These are phyloP conservation scores for Geum urbanum DNA, from an alignment of 306 rosid genomes.

Conservation along the genomic window DNA sequence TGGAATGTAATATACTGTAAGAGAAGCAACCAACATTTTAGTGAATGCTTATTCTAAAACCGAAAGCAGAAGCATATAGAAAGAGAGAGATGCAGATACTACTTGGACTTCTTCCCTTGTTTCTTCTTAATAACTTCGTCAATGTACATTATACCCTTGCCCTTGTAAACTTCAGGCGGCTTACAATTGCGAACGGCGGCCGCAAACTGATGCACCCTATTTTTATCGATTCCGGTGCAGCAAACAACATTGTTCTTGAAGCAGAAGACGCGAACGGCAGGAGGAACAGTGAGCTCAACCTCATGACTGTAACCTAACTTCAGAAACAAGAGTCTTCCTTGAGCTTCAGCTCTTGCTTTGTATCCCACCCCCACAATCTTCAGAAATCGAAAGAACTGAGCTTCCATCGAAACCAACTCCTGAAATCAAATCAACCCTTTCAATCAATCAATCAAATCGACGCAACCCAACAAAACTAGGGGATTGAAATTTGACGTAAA, in stretches of 20 bases:
- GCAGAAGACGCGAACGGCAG: conserved; percentile 84
- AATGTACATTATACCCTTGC: conserved; percentile 83
- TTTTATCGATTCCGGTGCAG: conserved; percentile 83
- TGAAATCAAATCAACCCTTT: neutral
- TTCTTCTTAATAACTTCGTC: conserved; percentile 79
- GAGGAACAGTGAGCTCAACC: conserved; percentile 68
- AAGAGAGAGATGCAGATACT: conserved; percentile 4
- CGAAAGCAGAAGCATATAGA: neutral
- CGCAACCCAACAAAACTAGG: too few relatives aligned
- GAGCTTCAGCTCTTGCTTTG: conserved; percentile 85
- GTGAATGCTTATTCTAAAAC: too few relatives aligned
- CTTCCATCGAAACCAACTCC: conserved; percentile 40
- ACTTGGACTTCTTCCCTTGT: conserved; percentile 88
- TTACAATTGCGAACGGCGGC: conserved; percentile 73
- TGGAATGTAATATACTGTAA: too few relatives aligned
- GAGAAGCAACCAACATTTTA: too few relatives aligned
- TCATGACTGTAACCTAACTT: conserved; percentile 91
- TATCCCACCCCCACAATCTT: conserved; percentile 91
- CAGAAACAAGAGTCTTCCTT: conserved; percentile 62
- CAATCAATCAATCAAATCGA: neutral
- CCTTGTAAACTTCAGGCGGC: conserved; percentile 92
- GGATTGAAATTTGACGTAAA: too few relatives aligned
- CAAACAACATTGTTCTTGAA: conserved; percentile 86
- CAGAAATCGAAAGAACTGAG: conserved; percentile 64
- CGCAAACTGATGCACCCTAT: conserved; percentile 83